Evolutionary conservation across 805 yeast species (phyloP).

Genomic region (Lipomyces lipofer): DNA sequence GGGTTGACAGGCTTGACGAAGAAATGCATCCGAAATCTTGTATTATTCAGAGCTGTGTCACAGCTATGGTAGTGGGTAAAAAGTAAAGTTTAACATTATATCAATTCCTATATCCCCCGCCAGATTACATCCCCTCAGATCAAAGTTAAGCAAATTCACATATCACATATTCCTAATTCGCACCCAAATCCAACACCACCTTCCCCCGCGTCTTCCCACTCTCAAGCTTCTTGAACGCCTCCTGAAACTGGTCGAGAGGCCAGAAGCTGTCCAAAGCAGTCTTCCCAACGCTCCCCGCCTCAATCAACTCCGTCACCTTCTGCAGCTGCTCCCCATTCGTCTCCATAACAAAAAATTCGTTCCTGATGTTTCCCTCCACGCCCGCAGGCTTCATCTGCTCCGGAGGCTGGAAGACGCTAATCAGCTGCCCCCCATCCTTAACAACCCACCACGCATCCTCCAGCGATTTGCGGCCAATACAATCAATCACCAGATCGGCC

Average conservation of each 20-base stretch:
- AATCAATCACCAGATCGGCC: slow-evolving; percentile 3
- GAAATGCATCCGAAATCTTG: no score
- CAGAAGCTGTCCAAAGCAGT: not conserved
- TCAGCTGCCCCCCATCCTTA: not conserved
- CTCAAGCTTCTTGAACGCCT: not conserved
- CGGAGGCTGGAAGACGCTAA: slow-evolving; percentile 4
- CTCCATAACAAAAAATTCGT: not conserved
- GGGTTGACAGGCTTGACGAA: no score
- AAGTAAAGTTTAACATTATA: no score
- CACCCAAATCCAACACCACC: slow-evolving; percentile 5
- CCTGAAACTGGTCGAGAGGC: slow-evolving; percentile 2
- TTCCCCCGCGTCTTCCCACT: slow-evolving; percentile 3
- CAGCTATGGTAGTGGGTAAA: no score
- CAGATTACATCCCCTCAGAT: not conserved
- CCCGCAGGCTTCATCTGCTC: not conserved
- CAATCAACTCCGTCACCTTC: slow-evolving; percentile 1
- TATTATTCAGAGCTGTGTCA: no score
- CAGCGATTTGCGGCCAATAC: slow-evolving; percentile 1
- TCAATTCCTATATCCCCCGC: not conserved
- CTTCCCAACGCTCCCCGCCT: not conserved
- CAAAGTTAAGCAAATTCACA: no score
- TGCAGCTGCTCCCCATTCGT: slow-evolving; percentile 2
- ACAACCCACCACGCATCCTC: slow-evolving; percentile 3
- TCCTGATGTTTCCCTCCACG: not conserved
- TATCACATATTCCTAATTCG: not conserved